These are phyloP conservation scores for Verticillium alfalfae DNA, from an alignment of 2,329 filamentous ascomycete genomes.

Conservation along the genomic window DNA sequence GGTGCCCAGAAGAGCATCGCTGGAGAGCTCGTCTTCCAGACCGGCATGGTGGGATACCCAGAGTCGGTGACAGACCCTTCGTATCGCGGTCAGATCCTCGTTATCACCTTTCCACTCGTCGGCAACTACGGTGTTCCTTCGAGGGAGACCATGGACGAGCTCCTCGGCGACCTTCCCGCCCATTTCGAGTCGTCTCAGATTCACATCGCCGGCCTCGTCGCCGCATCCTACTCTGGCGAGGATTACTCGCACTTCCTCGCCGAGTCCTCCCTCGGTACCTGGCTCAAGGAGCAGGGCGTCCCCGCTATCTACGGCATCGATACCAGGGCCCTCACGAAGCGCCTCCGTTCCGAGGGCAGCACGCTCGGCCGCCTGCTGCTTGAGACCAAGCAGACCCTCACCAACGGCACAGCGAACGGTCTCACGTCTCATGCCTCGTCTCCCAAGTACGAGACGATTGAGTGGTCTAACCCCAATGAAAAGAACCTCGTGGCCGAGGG, in stretches of 20 bases:
- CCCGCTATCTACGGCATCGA: conserved; percentile 95
- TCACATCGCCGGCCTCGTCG: conserved; percentile 87
- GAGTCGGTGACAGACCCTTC: conserved; percentile 88
- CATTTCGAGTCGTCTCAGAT: conserved; percentile 92
- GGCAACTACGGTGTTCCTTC: conserved; percentile 98
- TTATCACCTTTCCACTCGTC: conserved; percentile 91
- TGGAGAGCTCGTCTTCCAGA: conserved; percentile 98
- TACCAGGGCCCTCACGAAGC: conserved; percentile 89
- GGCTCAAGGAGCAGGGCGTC: conserved; percentile 93
- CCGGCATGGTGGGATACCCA: conserved; percentile 97
- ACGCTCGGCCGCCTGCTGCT: conserved; percentile 90
- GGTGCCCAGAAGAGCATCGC: conserved; percentile 91
- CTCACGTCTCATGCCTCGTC: conserved; percentile 11
- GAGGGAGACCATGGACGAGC: conserved; percentile 74
- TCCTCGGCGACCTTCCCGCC: conserved; percentile 80
- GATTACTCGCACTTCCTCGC: conserved; percentile 94
- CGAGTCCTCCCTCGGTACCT: conserved; percentile 81
- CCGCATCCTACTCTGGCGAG: conserved; percentile 88
- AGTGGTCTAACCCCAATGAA: conserved; percentile 88
- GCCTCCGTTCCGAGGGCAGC: conserved; percentile 87
- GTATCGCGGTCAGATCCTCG: conserved; percentile 88
- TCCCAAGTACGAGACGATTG: conserved; percentile 66
- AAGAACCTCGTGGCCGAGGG: conserved; percentile 92
- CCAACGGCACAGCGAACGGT: conserved; percentile 35
- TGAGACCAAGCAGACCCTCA: conserved; percentile 47